Evolutionary conservation across 805 yeast species (phyloP).

Genomic region (Monosporozyma siamensis): DNA sequence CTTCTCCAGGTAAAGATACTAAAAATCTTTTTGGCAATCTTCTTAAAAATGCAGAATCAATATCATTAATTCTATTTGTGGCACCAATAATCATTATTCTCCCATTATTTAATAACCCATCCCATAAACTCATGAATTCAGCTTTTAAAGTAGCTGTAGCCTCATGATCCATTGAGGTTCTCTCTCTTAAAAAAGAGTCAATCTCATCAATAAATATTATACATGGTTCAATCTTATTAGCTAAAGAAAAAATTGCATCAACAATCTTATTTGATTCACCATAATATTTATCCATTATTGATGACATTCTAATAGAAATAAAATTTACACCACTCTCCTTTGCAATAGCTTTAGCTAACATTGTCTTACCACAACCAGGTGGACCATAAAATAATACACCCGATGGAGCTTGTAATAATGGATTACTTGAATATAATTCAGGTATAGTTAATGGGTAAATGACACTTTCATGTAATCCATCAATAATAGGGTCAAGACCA

Average conservation of each 20-base stretch:
- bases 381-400: slow-evolving; percentile 92
- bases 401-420: slow-evolving; percentile 81
- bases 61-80: slow-evolving; percentile 85
- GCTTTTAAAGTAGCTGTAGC: slow-evolving; percentile 92
- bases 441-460: slow-evolving; percentile 78
- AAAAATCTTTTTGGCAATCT: slow-evolving; percentile 88
- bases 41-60: slow-evolving; percentile 85
- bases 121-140: slow-evolving; percentile 97
- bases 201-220: slow-evolving; percentile 93
- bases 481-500: slow-evolving; percentile 73
- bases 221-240: slow-evolving; percentile 85
- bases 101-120: slow-evolving; percentile 72
- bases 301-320: slow-evolving; percentile 83
- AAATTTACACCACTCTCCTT: slow-evolving; percentile 86
- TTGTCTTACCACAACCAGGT: slow-evolving; percentile 96
- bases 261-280: slow-evolving; percentile 93
- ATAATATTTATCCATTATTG: slow-evolving; percentile 94
- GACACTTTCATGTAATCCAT: slow-evolving; percentile 80
- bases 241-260: slow-evolving; percentile 85
- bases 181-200: slow-evolving; percentile 84
- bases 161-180: slow-evolving; percentile 81
- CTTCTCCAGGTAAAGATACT: slow-evolving; percentile 57
- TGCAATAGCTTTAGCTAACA: slow-evolving; percentile 94
- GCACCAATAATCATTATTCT: slow-evolving; percentile 87
- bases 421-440: slow-evolving; percentile 59